These are phyloP conservation scores for Ceratocystis colombiana DNA, from an alignment of 2,329 filamentous ascomycete species.

Conservation along the genomic window DNA sequence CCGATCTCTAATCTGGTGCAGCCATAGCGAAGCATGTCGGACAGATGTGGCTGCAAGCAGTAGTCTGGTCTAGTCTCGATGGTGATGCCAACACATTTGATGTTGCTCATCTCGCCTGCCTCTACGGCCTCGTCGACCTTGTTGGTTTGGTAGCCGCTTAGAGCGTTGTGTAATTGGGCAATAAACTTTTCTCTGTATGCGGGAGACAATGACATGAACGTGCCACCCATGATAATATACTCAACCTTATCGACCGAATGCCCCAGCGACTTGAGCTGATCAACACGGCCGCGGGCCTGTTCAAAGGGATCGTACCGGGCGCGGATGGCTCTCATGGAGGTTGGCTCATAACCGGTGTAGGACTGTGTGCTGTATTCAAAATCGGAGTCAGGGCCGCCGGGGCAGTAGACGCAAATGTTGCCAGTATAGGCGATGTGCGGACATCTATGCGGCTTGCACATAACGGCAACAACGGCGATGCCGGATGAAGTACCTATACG, in stretches of 20 bases:
- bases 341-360: constrained; percentile 96
- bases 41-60: constrained; percentile 88
- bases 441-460: constrained; percentile 98
- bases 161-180: constrained; percentile 87
- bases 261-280: constrained; percentile 89
- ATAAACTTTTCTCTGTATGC: constrained; percentile 91
- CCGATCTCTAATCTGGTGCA: constrained; percentile 91
- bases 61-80: constrained; percentile 97
- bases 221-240: constrained; percentile 99
- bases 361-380: constrained; percentile 99
- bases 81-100: constrained; percentile 96
- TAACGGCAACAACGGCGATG: constrained; percentile 95
- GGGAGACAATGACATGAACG: constrained; percentile 91
- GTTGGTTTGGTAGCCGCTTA: constrained; percentile 88
- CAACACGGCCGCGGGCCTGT: constrained; percentile 87
- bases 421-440: constrained; percentile 97
- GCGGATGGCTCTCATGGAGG: constrained; percentile 94
- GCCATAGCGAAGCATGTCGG: constrained; percentile 93
- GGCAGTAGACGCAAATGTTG: constrained; percentile 98
- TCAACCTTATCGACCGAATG: constrained; percentile 99
- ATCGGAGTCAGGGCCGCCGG: constrained; percentile 92
- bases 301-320: constrained; percentile 97
- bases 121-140: constrained; percentile 93
- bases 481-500: constrained; percentile 73
- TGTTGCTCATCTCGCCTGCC: constrained; percentile 90